Evolutionary conservation across 2,329 filamentous ascomycete species (phyloP), one percentile per base, ranked within the genome.

Genomic region (Trichoderma sp.): DNA sequence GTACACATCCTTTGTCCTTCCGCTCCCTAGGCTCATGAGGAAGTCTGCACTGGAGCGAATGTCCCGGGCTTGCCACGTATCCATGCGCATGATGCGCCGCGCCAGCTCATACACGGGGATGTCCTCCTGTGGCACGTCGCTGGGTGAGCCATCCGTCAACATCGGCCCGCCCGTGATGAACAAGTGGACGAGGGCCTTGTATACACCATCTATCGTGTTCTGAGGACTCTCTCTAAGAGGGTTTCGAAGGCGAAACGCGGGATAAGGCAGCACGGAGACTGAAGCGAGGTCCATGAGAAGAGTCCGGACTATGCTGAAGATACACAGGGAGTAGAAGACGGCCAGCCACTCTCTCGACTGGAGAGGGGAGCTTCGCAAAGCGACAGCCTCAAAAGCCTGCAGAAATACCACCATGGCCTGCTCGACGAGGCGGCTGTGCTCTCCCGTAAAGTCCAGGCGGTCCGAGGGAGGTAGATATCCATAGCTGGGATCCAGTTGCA

Each of bases 241-340:
- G 67, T 67, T 9, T 34, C 63, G 15, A 47, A 65, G 30, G 39
- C 60, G 39, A 64, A 68, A 30, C 54, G 55, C 48, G 64, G 34
- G 67, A 63, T 47, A 55, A 26, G 55, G 67, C 48, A 62, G 67
- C 50, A 62, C 65, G 55, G 21, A 63, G 63, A 44, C 70, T 59
- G 41, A 69, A 61, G 43, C 66, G 55, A 83, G 75, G 63, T 85
- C 82, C 17, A 81, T 75, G 5, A 86, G 74, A 1, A 87, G 77
- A 1, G 83, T 83, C 56, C 81, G 80, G 21, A 82, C 78, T 30
- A 84, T 77, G 70, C 83, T 86, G 69, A 87, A 85, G n/a, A 87
- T 81, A 71, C 84, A 86, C 19, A 87, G 73, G 14, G 85, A 81
- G 57, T 84, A 76, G 66, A 86, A 85, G 4, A 80, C 72, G 2